These are phyloP conservation scores for Porodaedalea pini DNA, from an alignment of 1,284 basidiomycete genomes.

Conservation along the genomic window DNA sequence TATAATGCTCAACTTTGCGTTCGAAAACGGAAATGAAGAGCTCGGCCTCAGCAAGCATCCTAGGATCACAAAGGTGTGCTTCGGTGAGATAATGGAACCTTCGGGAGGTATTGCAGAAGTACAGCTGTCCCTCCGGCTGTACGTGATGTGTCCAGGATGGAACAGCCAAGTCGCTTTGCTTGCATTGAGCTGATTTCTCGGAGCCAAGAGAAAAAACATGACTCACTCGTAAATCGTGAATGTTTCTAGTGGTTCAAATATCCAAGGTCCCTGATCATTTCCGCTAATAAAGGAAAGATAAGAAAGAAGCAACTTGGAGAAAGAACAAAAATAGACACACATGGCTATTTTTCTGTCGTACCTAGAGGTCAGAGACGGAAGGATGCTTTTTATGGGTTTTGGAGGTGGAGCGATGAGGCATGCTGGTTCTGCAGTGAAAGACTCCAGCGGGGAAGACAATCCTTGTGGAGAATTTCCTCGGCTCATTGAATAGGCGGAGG, in stretches of 20 bases:
- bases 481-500: not conserved
- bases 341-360: conserved; percentile 8
- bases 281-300: not conserved
- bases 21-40: conserved; percentile 9
- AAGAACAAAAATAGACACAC: not conserved
- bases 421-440: not conserved
- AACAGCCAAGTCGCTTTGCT: not conserved
- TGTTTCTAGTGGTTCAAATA: conserved; percentile 5
- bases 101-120: conserved; percentile 8
- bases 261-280: not conserved
- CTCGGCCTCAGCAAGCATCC: conserved; percentile 6
- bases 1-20: not conserved
- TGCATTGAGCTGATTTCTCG: not conserved
- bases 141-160: conserved; percentile 8
- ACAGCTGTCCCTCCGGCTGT: conserved; percentile 14
- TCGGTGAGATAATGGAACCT: conserved; percentile 14
- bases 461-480: not conserved
- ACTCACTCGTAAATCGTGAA: conserved; percentile 8
- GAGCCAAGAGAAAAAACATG: not conserved
- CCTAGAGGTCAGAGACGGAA: not conserved
- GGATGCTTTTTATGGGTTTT: not conserved
- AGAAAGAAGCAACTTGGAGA: not conserved
- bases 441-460: not conserved
- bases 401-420: not conserved
- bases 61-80: not conserved